Evolutionary conservation across 148 eudicot species (phyloP).

Genomic region (Spergularia marina): DNA sequence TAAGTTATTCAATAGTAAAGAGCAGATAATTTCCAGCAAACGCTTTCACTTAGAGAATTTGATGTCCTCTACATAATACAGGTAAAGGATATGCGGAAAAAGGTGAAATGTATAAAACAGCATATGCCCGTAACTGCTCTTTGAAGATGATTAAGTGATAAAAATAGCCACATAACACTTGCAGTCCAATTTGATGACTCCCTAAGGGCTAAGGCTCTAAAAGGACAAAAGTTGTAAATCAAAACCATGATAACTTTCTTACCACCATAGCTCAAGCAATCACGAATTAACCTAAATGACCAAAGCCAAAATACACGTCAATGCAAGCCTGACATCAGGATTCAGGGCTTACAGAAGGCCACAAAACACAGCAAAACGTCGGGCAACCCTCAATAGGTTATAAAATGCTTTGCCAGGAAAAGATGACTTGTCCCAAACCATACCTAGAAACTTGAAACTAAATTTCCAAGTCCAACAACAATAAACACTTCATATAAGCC

Average conservation of each 20-base stretch:
- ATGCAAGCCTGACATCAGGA: background rate
- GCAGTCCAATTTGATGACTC: background rate
- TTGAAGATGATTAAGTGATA: too few species aligned
- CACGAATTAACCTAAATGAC: background rate
- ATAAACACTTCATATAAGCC: background rate
- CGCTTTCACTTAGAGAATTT: background rate
- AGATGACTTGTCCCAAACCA: background rate
- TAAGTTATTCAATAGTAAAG: background rate
- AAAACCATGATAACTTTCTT: background rate
- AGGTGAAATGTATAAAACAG: too few species aligned
- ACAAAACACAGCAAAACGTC: background rate
- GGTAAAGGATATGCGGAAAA: too few species aligned
- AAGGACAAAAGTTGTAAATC: background rate
- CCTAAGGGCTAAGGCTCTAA: background rate
- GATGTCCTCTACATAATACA: background rate
- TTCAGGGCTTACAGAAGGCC: background rate
- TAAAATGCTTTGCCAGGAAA: background rate
- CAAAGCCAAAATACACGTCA: background rate
- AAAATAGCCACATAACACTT: background rate
- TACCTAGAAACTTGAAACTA: background rate
- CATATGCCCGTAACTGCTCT: too few species aligned
- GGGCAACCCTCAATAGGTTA: background rate
- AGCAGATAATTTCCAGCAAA: conserved; percentile 5
- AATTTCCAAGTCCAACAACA: background rate
- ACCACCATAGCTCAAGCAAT: background rate